These are phyloP conservation scores for Didymella pomorum DNA, from an alignment of 2,329 filamentous ascomycete genomes.

Conservation along the genomic window DNA sequence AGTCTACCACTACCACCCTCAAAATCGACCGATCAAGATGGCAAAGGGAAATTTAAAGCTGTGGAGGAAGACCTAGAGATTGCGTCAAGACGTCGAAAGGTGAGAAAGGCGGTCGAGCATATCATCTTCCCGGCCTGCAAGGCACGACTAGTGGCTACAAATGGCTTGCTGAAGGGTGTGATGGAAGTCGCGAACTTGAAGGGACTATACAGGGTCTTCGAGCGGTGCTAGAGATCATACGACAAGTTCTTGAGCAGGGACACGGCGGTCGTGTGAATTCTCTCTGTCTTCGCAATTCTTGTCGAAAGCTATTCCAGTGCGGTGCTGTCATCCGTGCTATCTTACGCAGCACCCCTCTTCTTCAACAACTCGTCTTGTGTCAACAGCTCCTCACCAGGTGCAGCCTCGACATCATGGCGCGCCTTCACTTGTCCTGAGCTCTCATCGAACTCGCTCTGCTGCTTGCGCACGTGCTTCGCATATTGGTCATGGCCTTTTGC, in stretches of 20 bases:
- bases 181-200: conserved; percentile 92
- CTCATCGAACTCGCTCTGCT: not conserved
- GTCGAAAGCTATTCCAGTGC: not conserved
- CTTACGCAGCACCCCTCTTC: conserved; percentile 33
- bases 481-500: not conserved
- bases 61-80: conserved; percentile 53
- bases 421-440: not conserved
- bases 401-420: not conserved
- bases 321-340: not conserved
- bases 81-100: conserved; percentile 66
- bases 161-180: conserved; percentile 75
- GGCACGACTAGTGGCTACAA: conserved; percentile 81
- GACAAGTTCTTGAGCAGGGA: not conserved
- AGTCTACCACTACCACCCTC: conserved; percentile 66
- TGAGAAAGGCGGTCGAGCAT: conserved; percentile 82
- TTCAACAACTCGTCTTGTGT: conserved; percentile 36
- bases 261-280: not conserved
- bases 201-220: conserved; percentile 92
- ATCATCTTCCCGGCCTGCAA: conserved; percentile 90
- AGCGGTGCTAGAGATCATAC: conserved; percentile 71
- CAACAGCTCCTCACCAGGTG: conserved; percentile 35
- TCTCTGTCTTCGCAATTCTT: not conserved
- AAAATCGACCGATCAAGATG: conserved; percentile 53
- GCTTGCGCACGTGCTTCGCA: not conserved
- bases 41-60: conserved; percentile 31